A percentile compares a stretch with the other conserved stretches of the same genome.
Evolutionary conservation across 306 rosid genomes (phyloP).

Genomic region (Pterocarpus santalinus): DNA sequence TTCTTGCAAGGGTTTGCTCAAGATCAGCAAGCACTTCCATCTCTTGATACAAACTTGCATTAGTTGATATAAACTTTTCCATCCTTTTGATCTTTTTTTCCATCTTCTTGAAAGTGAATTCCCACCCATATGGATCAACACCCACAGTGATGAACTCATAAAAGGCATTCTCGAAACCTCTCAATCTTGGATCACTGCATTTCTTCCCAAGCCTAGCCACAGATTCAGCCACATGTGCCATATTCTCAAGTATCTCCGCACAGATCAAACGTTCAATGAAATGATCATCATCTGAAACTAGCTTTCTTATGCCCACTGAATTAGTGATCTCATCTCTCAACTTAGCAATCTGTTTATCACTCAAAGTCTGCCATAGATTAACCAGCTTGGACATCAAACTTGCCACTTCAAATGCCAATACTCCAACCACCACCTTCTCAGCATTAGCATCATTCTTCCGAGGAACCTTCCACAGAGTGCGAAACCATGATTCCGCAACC

Average conservation of each 20-base stretch:
- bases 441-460: slow-evolving; percentile 70
- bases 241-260: slow-evolving; percentile 76
- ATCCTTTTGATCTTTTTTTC: slow-evolving; percentile 86
- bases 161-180: slow-evolving; percentile 70
- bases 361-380: slow-evolving; percentile 79
- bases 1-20: slow-evolving; percentile 78
- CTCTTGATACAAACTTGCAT: slow-evolving; percentile 89
- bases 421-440: slow-evolving; percentile 72
- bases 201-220: slow-evolving; percentile 93
- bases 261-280: slow-evolving; percentile 74
- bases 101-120: slow-evolving; percentile 78
- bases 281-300: slow-evolving; percentile 80
- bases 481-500: slow-evolving; percentile 86
- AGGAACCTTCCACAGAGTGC: slow-evolving; percentile 84
- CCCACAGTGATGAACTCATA: slow-evolving; percentile 62
- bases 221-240: slow-evolving; percentile 79
- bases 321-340: slow-evolving; percentile 75
- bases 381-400: slow-evolving; percentile 91
- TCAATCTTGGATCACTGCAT: slow-evolving; percentile 82
- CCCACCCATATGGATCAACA: slow-evolving; percentile 82
- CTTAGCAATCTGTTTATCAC: slow-evolving; percentile 69
- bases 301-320: slow-evolving; percentile 82
- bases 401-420: slow-evolving; percentile 92
- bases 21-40: slow-evolving; percentile 85
- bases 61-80: slow-evolving; percentile 75